phyloP scores from a whole-genome alignment of 176 grass and related monocot genomes.

The Olyra latifolia region DNA sequence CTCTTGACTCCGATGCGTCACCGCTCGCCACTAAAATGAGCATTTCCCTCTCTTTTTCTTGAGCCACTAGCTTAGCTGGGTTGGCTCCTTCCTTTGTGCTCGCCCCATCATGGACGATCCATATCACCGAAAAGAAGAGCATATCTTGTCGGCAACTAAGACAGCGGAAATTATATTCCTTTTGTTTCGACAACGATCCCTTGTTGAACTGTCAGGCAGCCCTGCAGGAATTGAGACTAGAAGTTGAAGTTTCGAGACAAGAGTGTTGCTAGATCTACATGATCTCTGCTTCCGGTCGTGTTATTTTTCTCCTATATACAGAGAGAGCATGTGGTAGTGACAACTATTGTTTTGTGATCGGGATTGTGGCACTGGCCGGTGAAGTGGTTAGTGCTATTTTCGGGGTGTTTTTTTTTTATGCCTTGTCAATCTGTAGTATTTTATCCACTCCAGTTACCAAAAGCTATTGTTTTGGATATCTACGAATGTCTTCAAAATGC shows the following conservation, averaged over 20 bases:
- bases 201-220: background rate
- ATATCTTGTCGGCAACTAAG: constrained; percentile 17
- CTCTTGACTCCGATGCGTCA: background rate
- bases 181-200: background rate
- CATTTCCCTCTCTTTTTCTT: background rate
- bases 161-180: too few species aligned
- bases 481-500: too few species aligned
- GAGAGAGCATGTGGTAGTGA: background rate
- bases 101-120: constrained; percentile 9
- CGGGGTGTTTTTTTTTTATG: too few species aligned
- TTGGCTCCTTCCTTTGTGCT: background rate
- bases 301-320: background rate
- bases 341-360: background rate
- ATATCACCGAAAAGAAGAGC: constrained; percentile 10
- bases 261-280: background rate
- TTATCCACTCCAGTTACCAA: too few species aligned
- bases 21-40: background rate
- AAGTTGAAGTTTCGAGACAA: background rate
- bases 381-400: background rate
- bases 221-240: background rate
- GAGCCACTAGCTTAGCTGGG: background rate
- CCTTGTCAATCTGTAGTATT: too few species aligned
- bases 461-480: too few species aligned
- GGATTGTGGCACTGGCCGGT: too few species aligned
- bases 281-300: too few species aligned